Evolutionary conservation across 768 basidiomycete species (phyloP), one percentile per base, ranked within the genome.

Genomic region (Daedaleopsis sinensis): DNA sequence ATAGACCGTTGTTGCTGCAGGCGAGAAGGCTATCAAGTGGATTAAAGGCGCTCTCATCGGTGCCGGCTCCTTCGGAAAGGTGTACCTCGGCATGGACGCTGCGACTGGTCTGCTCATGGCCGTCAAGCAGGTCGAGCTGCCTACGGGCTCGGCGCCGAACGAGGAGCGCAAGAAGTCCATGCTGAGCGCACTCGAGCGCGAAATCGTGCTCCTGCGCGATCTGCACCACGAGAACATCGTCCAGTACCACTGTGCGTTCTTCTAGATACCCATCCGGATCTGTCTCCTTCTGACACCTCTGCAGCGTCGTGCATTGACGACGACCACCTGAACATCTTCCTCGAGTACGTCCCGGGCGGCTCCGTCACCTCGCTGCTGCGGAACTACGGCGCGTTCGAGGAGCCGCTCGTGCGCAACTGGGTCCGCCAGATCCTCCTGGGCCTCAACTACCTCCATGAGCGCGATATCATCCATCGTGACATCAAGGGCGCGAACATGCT

Each of bases 401-500:
- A 98, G 71, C 82, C 88, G 0, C 83, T 98, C 5, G 94, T 96
- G 46, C 88, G 90, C 66, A 96, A 93, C 70, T 98, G 96, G 73
- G 92, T 96, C 52, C 84, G 92, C 23, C 96, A 97, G 73, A 96
- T 96, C 64, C 79, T 96, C 46, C 86, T 87, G 52, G 95, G 95
- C 12, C 82, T 98, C 56, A 85, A 89, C 70, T 98, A 97, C 67
- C 83, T 98, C 12, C 95, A 98, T 66, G 92, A 93, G 67, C 85
- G 91, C 13, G 94, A 92, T 66, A 97, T 98, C 73, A 94, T 98
- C 59, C 95, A 98, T 75, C 91, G 95, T 12, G 97, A 99, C 71
- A 99, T 99, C 80, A 99, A 99, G 71, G 97, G 97, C 21, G 97
- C 93, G 39, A 98, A 99, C 72, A 97, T 99, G 58, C 87, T 99